These are phyloP conservation scores for Termitomyces sp. DNA, from an alignment of 1,284 basidiomycete species.

Conservation along the genomic window DNA sequence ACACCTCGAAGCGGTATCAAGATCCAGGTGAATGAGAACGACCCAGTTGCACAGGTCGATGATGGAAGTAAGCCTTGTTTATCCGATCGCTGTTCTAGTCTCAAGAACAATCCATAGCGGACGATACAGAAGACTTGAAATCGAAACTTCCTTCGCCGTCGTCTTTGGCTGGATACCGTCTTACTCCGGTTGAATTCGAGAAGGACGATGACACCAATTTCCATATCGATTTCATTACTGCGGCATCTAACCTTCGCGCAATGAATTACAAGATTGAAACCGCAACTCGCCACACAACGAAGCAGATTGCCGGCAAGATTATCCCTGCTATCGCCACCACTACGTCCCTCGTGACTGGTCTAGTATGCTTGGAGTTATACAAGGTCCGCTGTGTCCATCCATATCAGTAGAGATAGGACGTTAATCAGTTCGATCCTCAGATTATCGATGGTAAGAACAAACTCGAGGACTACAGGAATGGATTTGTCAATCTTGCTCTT, in stretches of 20 bases:
- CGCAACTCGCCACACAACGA: conserved; percentile 92
- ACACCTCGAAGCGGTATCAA: conserved; percentile 89
- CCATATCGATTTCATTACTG: conserved; percentile 99
- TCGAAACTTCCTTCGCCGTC: conserved; percentile 81
- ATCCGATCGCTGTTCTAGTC: conserved; percentile 6
- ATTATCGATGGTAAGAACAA: conserved; percentile 93
- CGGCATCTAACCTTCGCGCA: conserved; percentile 95
- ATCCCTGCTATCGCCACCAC: conserved; percentile 99
- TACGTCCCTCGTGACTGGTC: conserved; percentile 89
- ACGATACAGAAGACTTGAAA: conserved; percentile 54
- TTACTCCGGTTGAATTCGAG: conserved; percentile 96
- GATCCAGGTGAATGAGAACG: conserved; percentile 94
- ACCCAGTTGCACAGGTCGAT: conserved; percentile 62
- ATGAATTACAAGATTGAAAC: conserved; percentile 90
- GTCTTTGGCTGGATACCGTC: conserved; percentile 89
- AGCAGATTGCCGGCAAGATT: conserved; percentile 99
- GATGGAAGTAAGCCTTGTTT: conserved; percentile 30
- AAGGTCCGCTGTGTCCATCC: conserved; percentile 52
- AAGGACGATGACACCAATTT: conserved; percentile 99
- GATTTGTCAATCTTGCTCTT: conserved; percentile 95
- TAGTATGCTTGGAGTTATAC: conserved; percentile 96
- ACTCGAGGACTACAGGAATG: conserved; percentile 96
- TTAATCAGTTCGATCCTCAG: conserved; percentile 34
- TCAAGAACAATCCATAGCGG: conserved; percentile 32
- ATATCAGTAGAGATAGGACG: not conserved